Conservation (phyloP, 352 stramenopile genomes). For the Phytophthora pluvialis region DNA sequence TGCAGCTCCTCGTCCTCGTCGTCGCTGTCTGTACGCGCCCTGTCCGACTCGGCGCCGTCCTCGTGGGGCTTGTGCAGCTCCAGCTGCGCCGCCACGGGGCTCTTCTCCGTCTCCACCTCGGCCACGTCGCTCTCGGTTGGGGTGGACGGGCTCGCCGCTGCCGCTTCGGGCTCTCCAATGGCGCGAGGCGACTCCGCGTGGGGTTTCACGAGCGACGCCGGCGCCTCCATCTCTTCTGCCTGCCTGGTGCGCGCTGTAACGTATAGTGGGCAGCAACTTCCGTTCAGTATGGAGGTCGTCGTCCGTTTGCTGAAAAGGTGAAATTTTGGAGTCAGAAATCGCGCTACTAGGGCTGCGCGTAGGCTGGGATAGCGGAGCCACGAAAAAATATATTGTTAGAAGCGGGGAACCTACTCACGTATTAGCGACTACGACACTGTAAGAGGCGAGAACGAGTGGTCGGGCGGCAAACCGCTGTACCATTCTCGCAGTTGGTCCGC, state of each 20-base stretch:
- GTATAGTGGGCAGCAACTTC: constrained; percentile 30
- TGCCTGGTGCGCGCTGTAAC: constrained; percentile 14
- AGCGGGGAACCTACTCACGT: no score
- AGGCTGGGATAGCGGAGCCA: no score
- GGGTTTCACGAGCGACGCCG: constrained; percentile 16
- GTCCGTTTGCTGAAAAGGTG: constrained; percentile 30
- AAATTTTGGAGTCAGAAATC: constrained; percentile 3
- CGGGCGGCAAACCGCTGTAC: no score
- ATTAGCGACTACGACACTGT: no score
- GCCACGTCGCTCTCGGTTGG: constrained; percentile 20
- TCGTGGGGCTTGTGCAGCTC: constrained; percentile 27
- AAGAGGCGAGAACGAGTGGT: no score
- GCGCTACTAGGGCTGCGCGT: no score
- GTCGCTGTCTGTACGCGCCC: constrained; percentile 38
- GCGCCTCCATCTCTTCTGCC: constrained; percentile 35
- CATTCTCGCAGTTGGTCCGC: no score
- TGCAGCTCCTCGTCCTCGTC: constrained; percentile 35
- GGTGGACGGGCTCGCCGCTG: constrained; percentile 3
- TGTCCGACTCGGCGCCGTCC: constrained; percentile 39
- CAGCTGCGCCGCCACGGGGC: constrained; percentile 12
- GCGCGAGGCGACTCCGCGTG: constrained; percentile 8
- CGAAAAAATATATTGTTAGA: no score
- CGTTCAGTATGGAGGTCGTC: constrained; percentile 24
- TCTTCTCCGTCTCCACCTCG: constrained; percentile 43
- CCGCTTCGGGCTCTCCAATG: not conserved